Evolutionary conservation across 1,139 yeast species (phyloP).

Genomic region (Protomyces macrosporus): DNA sequence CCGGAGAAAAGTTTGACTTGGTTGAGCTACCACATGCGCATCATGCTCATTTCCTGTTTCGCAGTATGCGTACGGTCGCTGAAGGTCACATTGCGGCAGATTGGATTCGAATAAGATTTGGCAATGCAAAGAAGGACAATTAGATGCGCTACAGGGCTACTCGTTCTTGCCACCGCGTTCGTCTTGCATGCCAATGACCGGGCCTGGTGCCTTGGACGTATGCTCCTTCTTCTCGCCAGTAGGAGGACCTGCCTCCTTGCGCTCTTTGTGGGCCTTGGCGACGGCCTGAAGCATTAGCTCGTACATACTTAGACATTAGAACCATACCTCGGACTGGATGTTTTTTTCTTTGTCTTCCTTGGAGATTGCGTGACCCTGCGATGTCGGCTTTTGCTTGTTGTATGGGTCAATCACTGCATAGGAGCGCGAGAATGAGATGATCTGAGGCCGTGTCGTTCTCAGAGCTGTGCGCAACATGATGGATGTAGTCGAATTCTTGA

Average conservation of each 20-base stretch:
- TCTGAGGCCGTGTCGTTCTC: not conserved
- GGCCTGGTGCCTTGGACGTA: not conserved
- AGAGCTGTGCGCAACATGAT: not conserved
- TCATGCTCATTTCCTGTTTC: slow-evolving; percentile 1
- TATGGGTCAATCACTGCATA: slow-evolving; percentile 8
- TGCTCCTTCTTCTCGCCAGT: not conserved
- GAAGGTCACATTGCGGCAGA: slow-evolving; percentile 1
- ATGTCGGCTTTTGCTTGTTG: slow-evolving; percentile 5
- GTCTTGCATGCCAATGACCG: slow-evolving; percentile 24
- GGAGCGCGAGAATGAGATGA: not conserved
- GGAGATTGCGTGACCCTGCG: slow-evolving; percentile 16
- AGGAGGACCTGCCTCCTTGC: slow-evolving; percentile 7
- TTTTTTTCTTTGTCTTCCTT: slow-evolving; percentile 6
- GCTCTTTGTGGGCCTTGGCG: not conserved
- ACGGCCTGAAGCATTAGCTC: not conserved
- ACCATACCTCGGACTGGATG: slow-evolving; percentile 8
- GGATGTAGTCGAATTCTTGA: not conserved
- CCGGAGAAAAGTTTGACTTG: not conserved
- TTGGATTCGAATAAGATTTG: slow-evolving; percentile 5
- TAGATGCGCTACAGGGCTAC: not conserved
- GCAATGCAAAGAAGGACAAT: not conserved
- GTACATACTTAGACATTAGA: not conserved
- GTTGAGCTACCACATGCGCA: not conserved
- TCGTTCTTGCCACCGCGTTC: slow-evolving; percentile 12
- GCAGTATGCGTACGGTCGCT: slow-evolving; percentile 7